Conservation (phyloP, 129 eudicot species). For the Centaurea solstitialis region DNA sequence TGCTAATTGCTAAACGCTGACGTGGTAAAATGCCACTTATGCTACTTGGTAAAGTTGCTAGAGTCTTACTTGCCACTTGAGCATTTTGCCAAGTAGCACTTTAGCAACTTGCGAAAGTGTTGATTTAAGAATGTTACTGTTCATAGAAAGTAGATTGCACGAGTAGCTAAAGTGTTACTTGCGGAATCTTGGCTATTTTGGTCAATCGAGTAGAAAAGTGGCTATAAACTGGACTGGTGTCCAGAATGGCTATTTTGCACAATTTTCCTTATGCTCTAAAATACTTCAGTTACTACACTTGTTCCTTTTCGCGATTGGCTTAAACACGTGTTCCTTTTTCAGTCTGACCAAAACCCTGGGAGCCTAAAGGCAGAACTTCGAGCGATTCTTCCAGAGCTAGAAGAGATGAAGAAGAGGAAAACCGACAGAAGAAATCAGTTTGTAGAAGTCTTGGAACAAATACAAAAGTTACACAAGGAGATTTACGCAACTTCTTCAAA, state of each 20-base stretch:
- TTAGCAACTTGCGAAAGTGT: neutral
- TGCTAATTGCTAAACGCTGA: neutral
- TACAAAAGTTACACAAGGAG: conserved; percentile 59
- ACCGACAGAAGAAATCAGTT: conserved; percentile 68
- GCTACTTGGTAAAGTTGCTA: neutral
- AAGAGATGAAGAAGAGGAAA: conserved; percentile 85
- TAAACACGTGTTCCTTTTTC: conserved; percentile 18
- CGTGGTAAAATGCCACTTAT: neutral
- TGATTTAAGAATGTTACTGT: neutral
- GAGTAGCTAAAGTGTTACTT: neutral
- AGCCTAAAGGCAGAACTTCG: conserved; percentile 78
- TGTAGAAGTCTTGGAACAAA: conserved; percentile 57
- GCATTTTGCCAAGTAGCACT: too few relatives aligned
- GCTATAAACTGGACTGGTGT: neutral
- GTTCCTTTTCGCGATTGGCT: neutral
- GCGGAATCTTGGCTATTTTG: neutral
- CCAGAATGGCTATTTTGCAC: neutral
- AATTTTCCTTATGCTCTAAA: neutral
- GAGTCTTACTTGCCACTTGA: neutral
- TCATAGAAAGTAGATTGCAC: neutral
- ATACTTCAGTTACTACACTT: neutral
- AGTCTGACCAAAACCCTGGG: conserved; percentile 67
- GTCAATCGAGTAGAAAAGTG: neutral
- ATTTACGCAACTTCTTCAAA: conserved; percentile 38
- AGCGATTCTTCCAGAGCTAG: conserved; percentile 67